Evolutionary conservation across 2,329 filamentous ascomycete genomes (phyloP), one percentile per base, ranked within the genome.

Genomic region (Trichoderma breve): DNA sequence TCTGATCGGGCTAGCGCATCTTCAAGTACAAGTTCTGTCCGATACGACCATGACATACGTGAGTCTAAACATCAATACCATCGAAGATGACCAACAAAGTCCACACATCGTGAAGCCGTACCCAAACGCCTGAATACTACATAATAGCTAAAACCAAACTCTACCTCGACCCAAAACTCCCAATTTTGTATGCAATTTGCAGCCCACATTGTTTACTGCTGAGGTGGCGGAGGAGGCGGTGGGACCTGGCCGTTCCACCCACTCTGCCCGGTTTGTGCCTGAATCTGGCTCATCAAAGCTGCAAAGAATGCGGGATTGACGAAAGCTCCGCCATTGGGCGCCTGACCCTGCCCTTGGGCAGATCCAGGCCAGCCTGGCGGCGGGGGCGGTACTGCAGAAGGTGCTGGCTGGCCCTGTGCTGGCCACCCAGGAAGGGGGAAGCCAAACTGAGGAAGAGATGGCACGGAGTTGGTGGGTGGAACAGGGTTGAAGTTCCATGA

Each of bases 281-380:
- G 82, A 78, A 84, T 82, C 71, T 85, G 84, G 51, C 78, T 81
- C 79, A 86, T 83, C 43, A 86, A 73, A 4, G 83, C 84, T 53
- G 86, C 84, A 72, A 90, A 83, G 77, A 91, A 86, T 1, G 86
- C 84, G 4, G 89, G 89, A 74, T 89, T 90, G 72, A 89, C 84
- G 74, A 87, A 87, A 11, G 85, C 81, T 8, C 73, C 84, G 62
- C 82, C 60, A 79, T 79, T 43, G 18, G 83, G 77, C 53, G 82
- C 74, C 58, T 75, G 74, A 43, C 72, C 74, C 43, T 81, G 81
- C 58, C 73, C 82, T 77, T 74, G 79, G 30, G 74, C 76, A 71
- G 79, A 77, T 53, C 78, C 75, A 28, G 77, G 77, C 78, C 79
- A 80, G 21, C 65, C 53, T 63, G 72, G 57, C 11, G 84, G 83